Percentiles rank a stretch among this genome's conserved stretches.
These are phyloP conservation scores for Cyberlindnera euphorbiiphila DNA, from an alignment of 805 yeast genomes.

Conservation along the genomic window DNA sequence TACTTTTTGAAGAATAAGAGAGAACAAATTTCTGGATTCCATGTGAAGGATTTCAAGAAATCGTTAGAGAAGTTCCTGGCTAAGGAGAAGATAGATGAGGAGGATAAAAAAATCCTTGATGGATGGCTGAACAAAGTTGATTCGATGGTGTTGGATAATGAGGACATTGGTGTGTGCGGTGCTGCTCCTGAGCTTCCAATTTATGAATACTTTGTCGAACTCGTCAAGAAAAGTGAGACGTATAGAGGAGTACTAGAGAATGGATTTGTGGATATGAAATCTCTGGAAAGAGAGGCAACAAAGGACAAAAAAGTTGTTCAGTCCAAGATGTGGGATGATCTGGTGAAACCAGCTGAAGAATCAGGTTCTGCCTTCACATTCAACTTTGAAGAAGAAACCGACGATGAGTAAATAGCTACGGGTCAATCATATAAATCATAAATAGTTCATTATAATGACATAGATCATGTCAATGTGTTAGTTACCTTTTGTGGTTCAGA, in stretches of 20 bases:
- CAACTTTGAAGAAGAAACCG: slow-evolving; percentile 25
- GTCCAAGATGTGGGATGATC: slow-evolving; percentile 52
- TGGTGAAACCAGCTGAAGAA: slow-evolving; percentile 20
- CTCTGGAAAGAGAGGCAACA: slow-evolving; percentile 32
- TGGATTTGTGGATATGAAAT: slow-evolving; percentile 34
- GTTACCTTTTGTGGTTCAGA: slow-evolving; percentile 13
- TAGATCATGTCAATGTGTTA: too few relatives aligned
- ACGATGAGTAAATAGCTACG: slow-evolving; percentile 16
- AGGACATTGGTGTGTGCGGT: slow-evolving; percentile 59
- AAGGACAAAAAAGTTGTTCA: slow-evolving; percentile 31
- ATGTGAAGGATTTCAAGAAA: slow-evolving; percentile 45
- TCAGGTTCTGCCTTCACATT: slow-evolving; percentile 21
- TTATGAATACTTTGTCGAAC: slow-evolving; percentile 54
- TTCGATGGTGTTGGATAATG: slow-evolving; percentile 35
- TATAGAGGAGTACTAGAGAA: slow-evolving; percentile 32
- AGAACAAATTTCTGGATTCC: slow-evolving; percentile 79
- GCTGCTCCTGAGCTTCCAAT: slow-evolving; percentile 49
- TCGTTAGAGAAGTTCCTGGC: slow-evolving; percentile 33
- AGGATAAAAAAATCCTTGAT: slow-evolving; percentile 22
- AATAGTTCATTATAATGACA: too few relatives aligned
- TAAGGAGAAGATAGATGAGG: slow-evolving; percentile 14
- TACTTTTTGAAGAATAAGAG: slow-evolving; percentile 62
- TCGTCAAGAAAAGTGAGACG: slow-evolving; percentile 39
- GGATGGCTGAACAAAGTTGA: slow-evolving; percentile 31
- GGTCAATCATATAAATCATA: not conserved